Conservation (phyloP, 2,329 filamentous ascomycete genomes). For the Atkinsonella texensis region DNA sequence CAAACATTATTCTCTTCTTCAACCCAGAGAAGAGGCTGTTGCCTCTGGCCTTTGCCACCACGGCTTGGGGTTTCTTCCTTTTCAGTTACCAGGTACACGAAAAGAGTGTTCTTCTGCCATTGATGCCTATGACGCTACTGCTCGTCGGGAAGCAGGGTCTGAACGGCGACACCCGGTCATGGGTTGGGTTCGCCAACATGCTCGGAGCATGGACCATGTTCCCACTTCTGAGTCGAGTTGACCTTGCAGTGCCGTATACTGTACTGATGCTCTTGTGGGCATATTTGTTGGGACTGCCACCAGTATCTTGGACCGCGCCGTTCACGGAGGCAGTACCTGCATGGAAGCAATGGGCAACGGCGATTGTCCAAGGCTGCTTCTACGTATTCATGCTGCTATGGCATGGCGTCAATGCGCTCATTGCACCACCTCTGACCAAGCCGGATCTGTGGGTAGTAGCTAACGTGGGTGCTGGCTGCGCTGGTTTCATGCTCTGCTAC, state of each 20-base stretch:
- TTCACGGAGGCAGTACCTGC: conserved; percentile 33
- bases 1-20: conserved; percentile 68
- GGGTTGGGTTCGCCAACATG: conserved; percentile 93
- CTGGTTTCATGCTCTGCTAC: conserved; percentile 78
- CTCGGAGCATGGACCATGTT: conserved; percentile 90
- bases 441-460: conserved; percentile 91
- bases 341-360: conserved; percentile 40
- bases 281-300: conserved; percentile 79
- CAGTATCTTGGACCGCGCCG: conserved; percentile 59
- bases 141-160: conserved; percentile 70
- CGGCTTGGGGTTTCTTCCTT: conserved; percentile 93
- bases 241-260: conserved; percentile 71
- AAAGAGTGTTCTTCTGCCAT: conserved; percentile 85
- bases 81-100: conserved; percentile 98
- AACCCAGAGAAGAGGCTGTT: conserved; percentile 66
- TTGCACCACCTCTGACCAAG: conserved; percentile 59
- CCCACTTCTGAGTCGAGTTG: conserved; percentile 75
- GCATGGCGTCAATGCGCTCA: conserved; percentile 64
- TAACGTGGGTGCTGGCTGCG: conserved; percentile 77
- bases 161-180: conserved; percentile 63
- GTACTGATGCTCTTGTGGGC: conserved; percentile 82
- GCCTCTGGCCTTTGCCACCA: conserved; percentile 68
- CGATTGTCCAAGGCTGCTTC: conserved; percentile 59
- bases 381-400: conserved; percentile 69
- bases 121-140: conserved; percentile 86